Evolutionary conservation across 2,329 filamentous ascomycete species (phyloP), one percentile per base, ranked within the genome.

Genomic region (Cladobotryum protrusum): DNA sequence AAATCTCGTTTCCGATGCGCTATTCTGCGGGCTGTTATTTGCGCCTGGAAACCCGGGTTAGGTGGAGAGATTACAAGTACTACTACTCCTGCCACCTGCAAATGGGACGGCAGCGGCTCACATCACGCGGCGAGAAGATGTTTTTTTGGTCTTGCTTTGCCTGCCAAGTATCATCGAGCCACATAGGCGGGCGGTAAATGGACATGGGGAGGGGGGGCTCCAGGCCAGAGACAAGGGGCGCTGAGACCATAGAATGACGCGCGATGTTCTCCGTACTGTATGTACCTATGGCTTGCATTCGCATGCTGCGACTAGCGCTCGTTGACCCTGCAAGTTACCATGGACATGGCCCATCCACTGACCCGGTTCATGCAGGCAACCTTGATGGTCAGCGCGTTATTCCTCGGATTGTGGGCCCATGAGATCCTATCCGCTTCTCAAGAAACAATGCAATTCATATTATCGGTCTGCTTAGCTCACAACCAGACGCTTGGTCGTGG

Each of bases 241-340:
- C 24, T 29, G 24, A 29, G 24, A 29, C 24, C 24, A 15, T 32
- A 18, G 42, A 47, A 49, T 52, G 50, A 49, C 47, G 47, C 43
- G 50, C 44, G 34, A 18, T 20, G 11, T 46, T 13, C 47, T 50
- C 47, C 39, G 42, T 52, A 47, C 41, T 39, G 43, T 37, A 43
- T 50, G 50, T 52, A 52, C 36, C 39, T 45, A 58, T 59, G 54
- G 57, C 57, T 53, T 60, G 57, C 58, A 58, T 58, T 45, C 57
- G 54, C 37, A 53, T 41, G 46, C 56, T 58, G 54, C 49, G 54
- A 39, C 54, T 49, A 53, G 51, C 11, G 45, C 18, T 45, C 50
- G 40, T 35, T 45, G 50, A 32, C 50, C 50, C 50, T 52, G 50
- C 50, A 49, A 52, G 45, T 47, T 20, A 49, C 42, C 46, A 17